Evolutionary conservation across 2,329 filamentous ascomycete species (phyloP).

Genomic region (Clathrospora elynae): DNA sequence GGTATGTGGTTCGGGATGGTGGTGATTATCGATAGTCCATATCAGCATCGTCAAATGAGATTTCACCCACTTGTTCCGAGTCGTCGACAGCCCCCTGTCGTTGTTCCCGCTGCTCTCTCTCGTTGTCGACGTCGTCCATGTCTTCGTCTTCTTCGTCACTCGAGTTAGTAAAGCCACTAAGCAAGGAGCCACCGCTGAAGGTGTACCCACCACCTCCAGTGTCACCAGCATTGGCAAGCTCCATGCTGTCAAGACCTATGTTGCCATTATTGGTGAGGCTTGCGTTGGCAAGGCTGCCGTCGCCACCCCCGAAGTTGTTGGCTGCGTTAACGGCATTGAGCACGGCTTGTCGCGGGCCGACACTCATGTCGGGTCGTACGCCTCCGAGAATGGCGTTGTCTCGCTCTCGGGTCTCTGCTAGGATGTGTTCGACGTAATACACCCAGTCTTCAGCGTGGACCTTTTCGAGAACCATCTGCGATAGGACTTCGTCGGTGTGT

Average conservation of each 20-base stretch:
- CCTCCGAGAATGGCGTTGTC: constrained; percentile 98
- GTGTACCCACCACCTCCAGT: constrained; percentile 76
- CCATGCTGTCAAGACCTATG: constrained; percentile 64
- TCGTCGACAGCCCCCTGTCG: constrained; percentile 55
- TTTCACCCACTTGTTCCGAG: constrained; percentile 70
- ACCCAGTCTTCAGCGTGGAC: constrained; percentile 92
- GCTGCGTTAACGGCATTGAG: constrained; percentile 63
- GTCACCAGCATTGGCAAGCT: constrained; percentile 66
- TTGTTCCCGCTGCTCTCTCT: constrained; percentile 56
- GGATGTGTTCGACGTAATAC: constrained; percentile 88
- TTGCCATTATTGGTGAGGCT: constrained; percentile 71
- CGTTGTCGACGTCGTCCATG: constrained; percentile 81
- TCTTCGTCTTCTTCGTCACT: constrained; percentile 97
- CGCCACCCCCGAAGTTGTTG: constrained; percentile 59
- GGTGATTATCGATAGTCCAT: constrained; percentile 61
- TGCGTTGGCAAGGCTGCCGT: constrained; percentile 68
- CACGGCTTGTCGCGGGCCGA: constrained; percentile 75
- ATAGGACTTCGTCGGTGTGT: constrained; percentile 85
- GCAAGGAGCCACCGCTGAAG: constrained; percentile 73
- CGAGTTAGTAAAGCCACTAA: constrained; percentile 91
- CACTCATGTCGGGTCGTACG: constrained; percentile 86
- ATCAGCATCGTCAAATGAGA: constrained; percentile 66
- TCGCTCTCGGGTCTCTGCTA: constrained; percentile 90
- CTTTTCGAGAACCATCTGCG: constrained; percentile 80
- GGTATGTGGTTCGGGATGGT: constrained; percentile 32